A percentile compares a stretch with the other conserved stretches of the same genome.
phyloP scores from a whole-genome alignment of 352 stramenopile genomes.

The Plasmopara muralis region DNA sequence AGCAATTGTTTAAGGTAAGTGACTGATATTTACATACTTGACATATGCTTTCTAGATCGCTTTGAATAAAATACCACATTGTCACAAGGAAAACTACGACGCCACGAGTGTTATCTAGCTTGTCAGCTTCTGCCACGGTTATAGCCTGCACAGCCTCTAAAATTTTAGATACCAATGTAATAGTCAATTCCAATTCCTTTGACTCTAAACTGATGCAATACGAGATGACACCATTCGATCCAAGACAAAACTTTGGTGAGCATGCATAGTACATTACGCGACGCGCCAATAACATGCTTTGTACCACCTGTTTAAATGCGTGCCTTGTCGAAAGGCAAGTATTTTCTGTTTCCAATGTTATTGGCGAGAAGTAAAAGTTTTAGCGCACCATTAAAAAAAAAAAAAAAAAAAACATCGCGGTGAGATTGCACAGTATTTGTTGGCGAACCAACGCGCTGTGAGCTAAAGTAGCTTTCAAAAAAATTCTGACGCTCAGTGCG shows the following conservation, averaged over 20 bases:
- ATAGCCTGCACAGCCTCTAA: conserved; percentile 27
- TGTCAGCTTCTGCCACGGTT: conserved; percentile 27
- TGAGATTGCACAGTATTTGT: conserved; percentile 39
- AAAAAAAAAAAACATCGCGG: no score
- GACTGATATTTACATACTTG: no score
- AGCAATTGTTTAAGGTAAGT: no score
- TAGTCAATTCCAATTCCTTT: conserved; percentile 53
- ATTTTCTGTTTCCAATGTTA: conserved; percentile 54
- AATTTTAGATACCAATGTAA: conserved; percentile 11
- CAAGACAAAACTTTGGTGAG: conserved; percentile 76
- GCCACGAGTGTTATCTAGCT: conserved; percentile 28
- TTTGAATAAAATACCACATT: conserved; percentile 47
- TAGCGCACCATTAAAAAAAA: conserved; percentile 43
- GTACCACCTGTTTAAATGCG: conserved; percentile 49
- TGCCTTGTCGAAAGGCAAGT: conserved; percentile 30
- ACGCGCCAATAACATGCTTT: conserved; percentile 44
- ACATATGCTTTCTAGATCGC: conserved; percentile 32
- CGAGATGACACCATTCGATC: conserved; percentile 54
- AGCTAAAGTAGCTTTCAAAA: conserved; percentile 73
- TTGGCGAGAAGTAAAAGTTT: conserved; percentile 45
- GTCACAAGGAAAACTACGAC: conserved; percentile 36
- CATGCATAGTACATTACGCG: conserved; percentile 67
- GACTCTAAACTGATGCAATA: conserved; percentile 26
- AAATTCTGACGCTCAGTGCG: conserved; percentile 41
- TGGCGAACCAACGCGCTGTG: conserved; percentile 61